Percentiles rank a stretch among this genome's conserved stretches.
Evolutionary conservation across 2,329 filamentous ascomycete species (phyloP).

Genomic region (Penicillium crustosum): DNA sequence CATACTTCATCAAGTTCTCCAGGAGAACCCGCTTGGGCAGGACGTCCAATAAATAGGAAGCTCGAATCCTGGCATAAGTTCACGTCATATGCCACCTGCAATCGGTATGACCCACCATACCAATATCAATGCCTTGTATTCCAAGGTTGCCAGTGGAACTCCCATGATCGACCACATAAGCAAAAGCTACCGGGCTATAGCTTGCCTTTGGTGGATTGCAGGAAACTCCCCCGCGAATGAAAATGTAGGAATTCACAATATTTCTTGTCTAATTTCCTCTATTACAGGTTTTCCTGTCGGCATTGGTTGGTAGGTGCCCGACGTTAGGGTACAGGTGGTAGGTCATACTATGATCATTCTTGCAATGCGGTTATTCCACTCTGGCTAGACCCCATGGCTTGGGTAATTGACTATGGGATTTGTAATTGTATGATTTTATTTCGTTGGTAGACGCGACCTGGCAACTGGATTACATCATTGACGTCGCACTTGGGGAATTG

Average conservation of each 20-base stretch:
- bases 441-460: neutral
- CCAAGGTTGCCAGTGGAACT: neutral
- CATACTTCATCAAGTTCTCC: neutral
- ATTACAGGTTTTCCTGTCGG: slow-evolving; percentile 2
- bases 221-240: slow-evolving; percentile 9
- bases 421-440: slow-evolving; percentile 2
- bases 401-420: neutral
- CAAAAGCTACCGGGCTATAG: neutral
- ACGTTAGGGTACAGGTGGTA: neutral
- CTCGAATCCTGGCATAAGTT: neutral
- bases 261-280: neutral
- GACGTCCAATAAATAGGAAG: neutral
- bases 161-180: neutral
- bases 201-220: neutral
- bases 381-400: neutral
- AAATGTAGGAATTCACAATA: slow-evolving; percentile 1
- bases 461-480: slow-evolving; percentile 18
- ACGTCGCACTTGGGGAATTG: neutral
- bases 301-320: neutral
- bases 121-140: neutral
- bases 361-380: neutral
- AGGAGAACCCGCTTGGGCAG: neutral
- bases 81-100: neutral
- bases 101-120: neutral
- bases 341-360: slow-evolving; percentile 15